phyloP scores from a whole-genome alignment of 2,329 filamentous ascomycete species.

The Alternaria gaisen region DNA sequence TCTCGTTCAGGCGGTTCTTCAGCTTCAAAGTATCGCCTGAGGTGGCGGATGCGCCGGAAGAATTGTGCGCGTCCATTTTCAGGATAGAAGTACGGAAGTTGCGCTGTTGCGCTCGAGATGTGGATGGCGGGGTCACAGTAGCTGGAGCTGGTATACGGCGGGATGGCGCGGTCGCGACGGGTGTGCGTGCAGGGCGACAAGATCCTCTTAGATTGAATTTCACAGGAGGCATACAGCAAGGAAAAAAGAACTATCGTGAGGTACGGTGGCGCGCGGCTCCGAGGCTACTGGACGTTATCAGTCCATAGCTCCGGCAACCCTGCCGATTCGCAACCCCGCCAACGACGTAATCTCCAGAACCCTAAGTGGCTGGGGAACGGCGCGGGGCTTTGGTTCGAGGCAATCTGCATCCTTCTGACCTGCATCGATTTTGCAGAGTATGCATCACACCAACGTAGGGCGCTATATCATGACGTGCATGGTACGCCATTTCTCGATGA shows the following conservation, averaged over 20 bases:
- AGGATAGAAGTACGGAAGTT: conserved; percentile 37
- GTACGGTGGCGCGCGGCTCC: conserved; percentile 9
- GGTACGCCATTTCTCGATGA: not conserved
- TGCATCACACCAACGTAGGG: not conserved
- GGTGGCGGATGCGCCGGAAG: conserved; percentile 21
- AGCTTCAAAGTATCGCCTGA: conserved; percentile 50
- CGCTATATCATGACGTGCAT: not conserved
- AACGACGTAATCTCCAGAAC: conserved; percentile 23
- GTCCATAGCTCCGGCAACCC: conserved; percentile 7
- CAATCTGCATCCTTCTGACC: conserved; percentile 9
- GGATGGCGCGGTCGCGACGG: conserved; percentile 14
- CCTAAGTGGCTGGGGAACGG: conserved; percentile 11
- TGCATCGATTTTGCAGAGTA: conserved; percentile 10
- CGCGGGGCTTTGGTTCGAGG: conserved; percentile 1
- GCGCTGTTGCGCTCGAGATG: conserved; percentile 32
- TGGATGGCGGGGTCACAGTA: conserved; percentile 19
- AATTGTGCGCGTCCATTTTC: conserved; percentile 42
- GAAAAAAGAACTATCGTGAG: not conserved
- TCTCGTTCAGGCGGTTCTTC: conserved; percentile 67
- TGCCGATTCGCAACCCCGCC: conserved; percentile 20
- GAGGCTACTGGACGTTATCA: conserved; percentile 18
- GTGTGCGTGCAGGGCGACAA: conserved; percentile 28
- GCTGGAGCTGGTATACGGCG: conserved; percentile 5
- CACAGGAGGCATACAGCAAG: conserved; percentile 40
- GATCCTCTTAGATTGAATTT: conserved; percentile 40